Conservation (phyloP, 2,329 filamentous ascomycete genomes). For the Cytospora piceicola region DNA sequence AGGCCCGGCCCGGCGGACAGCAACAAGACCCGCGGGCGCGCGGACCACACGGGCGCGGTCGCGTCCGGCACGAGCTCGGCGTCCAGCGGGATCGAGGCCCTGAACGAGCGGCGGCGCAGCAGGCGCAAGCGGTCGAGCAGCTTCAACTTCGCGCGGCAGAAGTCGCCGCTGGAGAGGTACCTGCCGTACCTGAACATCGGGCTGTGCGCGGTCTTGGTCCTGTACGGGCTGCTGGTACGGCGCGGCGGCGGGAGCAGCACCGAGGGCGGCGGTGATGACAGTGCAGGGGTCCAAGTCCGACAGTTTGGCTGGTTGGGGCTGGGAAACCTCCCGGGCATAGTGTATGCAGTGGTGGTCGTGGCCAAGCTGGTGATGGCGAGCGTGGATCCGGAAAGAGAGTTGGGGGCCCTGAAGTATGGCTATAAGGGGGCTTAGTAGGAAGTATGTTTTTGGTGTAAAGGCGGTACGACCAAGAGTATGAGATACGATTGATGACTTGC, state of each 20-base stretch:
- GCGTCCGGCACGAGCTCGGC: constrained; percentile 10
- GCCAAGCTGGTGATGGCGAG: constrained; percentile 69
- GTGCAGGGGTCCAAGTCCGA: neutral
- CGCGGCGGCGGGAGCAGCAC: constrained; percentile 33
- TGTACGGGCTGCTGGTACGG: constrained; percentile 48
- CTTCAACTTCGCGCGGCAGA: constrained; percentile 32
- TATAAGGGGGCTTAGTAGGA: constrained; percentile 65
- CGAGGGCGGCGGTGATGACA: constrained; percentile 16
- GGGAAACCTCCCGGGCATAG: constrained; percentile 57
- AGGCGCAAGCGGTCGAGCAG: constrained; percentile 29
- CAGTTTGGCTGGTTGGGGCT: constrained; percentile 36
- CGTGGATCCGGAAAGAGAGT: constrained; percentile 69
- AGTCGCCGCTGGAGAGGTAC: constrained; percentile 57
- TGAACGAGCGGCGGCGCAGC: constrained; percentile 12
- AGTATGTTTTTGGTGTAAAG: neutral
- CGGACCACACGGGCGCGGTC: neutral
- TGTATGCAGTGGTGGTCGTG: constrained; percentile 64
- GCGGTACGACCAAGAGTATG: neutral
- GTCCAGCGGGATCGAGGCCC: constrained; percentile 21
- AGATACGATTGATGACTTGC: constrained; percentile 5
- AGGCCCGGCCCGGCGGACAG: constrained; percentile 37
- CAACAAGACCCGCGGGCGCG: constrained; percentile 28
- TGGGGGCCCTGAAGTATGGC: constrained; percentile 65
- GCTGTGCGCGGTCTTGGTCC: constrained; percentile 56
- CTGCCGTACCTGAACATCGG: constrained; percentile 64